These are phyloP conservation scores for Uronychia setigera DNA, from an alignment of 73 alveolate genomes.

Conservation along the genomic window DNA sequence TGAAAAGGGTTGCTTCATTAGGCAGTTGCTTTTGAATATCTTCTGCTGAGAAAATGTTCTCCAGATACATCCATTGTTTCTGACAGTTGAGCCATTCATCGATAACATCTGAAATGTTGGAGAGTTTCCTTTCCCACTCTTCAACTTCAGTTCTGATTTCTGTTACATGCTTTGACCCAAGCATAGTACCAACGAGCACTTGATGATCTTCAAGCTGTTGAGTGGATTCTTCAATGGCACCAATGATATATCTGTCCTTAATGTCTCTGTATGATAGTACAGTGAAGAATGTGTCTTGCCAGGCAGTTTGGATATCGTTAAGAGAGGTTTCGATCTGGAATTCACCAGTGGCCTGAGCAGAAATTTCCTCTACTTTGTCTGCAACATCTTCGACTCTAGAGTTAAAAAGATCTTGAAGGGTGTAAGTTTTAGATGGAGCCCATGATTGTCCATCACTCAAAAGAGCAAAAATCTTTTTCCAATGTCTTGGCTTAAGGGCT, in stretches of 20 bases:
- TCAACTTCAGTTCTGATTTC: conserved; percentile 96
- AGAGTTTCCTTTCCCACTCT: conserved; percentile 97
- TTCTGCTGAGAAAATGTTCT: conserved; percentile 99
- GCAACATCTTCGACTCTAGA: conserved; percentile 84
- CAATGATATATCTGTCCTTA: conserved; percentile 95
- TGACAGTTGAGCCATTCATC: conserved; percentile 99
- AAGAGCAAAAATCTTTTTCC: conserved; percentile 81
- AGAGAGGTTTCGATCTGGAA: conserved; percentile 89
- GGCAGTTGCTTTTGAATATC: conserved; percentile 99
- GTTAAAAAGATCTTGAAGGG: conserved; percentile 70
- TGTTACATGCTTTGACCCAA: conserved; percentile 96
- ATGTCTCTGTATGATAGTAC: conserved; percentile 93
- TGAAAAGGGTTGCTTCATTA: conserved; percentile 95
- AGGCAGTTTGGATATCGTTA: conserved; percentile 85
- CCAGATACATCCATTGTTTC: conserved; percentile 99
- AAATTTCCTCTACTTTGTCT: conserved; percentile 95
- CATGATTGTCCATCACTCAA: conserved; percentile 54
- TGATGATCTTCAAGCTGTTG: conserved; percentile 98
- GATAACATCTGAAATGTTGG: conserved; percentile 97
- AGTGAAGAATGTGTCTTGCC: conserved; percentile 89
- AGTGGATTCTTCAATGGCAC: conserved; percentile 93
- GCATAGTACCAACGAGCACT: conserved; percentile 95
- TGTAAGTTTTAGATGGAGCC: conserved; percentile 73
- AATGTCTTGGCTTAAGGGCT: conserved; percentile 79
- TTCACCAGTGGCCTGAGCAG: conserved; percentile 98